Percentiles rank a stretch among this genome's conserved stretches.
Conservation (phyloP, 305 asterid species). For the Fraxinus baroniana region DNA sequence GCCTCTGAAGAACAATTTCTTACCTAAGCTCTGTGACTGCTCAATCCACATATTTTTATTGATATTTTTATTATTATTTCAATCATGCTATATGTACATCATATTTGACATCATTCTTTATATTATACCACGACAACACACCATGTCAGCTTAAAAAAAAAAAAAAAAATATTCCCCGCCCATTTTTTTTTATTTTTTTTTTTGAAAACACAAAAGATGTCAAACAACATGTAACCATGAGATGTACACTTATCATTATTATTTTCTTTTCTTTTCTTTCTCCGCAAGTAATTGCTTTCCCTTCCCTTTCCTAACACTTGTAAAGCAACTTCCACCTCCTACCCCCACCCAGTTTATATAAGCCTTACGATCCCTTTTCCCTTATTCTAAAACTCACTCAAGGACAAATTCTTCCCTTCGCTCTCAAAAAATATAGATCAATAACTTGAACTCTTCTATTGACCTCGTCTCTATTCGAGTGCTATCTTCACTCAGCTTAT, state of each 20-base stretch:
- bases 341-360: neutral
- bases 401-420: neutral
- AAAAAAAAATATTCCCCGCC: no score
- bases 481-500: neutral
- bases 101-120: no score
- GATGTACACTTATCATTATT: no score
- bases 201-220: no score
- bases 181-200: no score
- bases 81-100: neutral
- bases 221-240: no score
- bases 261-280: neutral
- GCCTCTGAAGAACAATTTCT: no score
- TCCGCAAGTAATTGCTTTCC: neutral
- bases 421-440: neutral
- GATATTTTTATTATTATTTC: neutral
- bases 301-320: conserved; percentile 17
- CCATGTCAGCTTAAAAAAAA: no score
- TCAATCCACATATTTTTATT: neutral
- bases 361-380: neutral
- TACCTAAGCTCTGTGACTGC: no score
- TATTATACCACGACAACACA: no score
- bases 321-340: conserved; percentile 16
- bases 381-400: neutral
- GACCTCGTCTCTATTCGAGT: neutral
- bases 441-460: neutral